Evolutionary conservation across 495 filamentous ascomycete species (phyloP).

Genomic region (Penicillium lagena): DNA sequence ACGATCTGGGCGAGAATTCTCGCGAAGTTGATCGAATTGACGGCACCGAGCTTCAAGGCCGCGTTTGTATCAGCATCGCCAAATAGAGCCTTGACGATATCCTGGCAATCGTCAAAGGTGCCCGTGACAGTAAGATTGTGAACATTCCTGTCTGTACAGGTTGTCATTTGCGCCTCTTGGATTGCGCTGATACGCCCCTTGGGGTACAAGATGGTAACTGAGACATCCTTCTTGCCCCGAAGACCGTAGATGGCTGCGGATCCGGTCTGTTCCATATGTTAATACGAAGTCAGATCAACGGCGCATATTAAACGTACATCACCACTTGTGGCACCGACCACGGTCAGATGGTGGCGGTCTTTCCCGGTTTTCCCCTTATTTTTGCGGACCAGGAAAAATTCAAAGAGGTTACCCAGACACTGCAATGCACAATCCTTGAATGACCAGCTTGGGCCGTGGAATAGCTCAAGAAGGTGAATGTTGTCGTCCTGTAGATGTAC

Average conservation of each 20-base stretch:
- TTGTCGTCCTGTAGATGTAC: conserved; percentile 60
- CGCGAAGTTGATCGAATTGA: conserved; percentile 67
- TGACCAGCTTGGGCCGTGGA: conserved; percentile 94
- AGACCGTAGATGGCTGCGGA: conserved; percentile 96
- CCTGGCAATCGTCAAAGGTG: conserved; percentile 95
- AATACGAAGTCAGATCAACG: neutral
- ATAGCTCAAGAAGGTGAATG: conserved; percentile 84
- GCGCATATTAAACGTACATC: conserved; percentile 35
- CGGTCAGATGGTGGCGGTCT: conserved; percentile 78
- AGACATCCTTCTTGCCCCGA: conserved; percentile 92
- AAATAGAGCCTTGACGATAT: conserved; percentile 91
- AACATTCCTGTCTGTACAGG: conserved; percentile 75
- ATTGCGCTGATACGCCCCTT: conserved; percentile 77
- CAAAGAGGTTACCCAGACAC: conserved; percentile 81
- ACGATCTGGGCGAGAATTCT: conserved; percentile 89
- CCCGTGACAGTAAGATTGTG: conserved; percentile 82
- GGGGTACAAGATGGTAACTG: conserved; percentile 83
- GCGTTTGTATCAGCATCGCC: conserved; percentile 73
- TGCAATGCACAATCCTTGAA: conserved; percentile 65
- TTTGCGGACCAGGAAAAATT: conserved; percentile 83
- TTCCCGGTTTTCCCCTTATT: conserved; percentile 67
- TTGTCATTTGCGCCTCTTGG: conserved; percentile 95
- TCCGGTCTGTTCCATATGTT: conserved; percentile 48
- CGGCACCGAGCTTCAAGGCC: conserved; percentile 61
- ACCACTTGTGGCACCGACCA: conserved; percentile 87